phyloP scores from a whole-genome alignment of 441 rosid genomes.

The Populus trichocarpa region DNA sequence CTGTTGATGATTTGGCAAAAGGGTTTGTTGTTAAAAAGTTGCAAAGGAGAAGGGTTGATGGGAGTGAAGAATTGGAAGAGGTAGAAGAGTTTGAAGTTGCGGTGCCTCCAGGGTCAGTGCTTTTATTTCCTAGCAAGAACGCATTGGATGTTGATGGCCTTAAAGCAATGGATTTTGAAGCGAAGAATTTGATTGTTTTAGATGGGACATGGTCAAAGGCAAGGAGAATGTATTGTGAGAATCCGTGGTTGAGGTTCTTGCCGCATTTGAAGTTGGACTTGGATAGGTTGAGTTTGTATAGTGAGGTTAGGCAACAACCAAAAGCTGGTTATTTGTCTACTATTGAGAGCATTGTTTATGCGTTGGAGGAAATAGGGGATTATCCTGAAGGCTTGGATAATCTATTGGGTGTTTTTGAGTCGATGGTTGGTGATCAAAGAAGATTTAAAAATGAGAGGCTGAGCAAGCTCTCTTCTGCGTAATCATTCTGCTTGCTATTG shows the following conservation, averaged over 20 bases:
- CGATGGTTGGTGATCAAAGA: constrained; percentile 85
- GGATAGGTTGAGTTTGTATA: constrained; percentile 54
- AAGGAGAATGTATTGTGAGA: constrained; percentile 68
- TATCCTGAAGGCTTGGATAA: constrained; percentile 45
- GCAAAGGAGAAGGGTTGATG: constrained; percentile 16
- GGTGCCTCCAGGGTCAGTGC: constrained; percentile 63
- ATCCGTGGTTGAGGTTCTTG: constrained; percentile 86
- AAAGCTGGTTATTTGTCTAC: constrained; percentile 73
- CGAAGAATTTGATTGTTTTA: constrained; percentile 67
- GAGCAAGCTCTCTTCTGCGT: constrained; percentile 19
- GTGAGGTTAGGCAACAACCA: constrained; percentile 76
- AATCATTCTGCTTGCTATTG: neutral
- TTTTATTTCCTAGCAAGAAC: constrained; percentile 58
- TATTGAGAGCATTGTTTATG: constrained; percentile 73
- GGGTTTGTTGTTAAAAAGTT: constrained; percentile 64
- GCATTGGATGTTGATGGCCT: constrained; percentile 47
- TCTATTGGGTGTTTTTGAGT: constrained; percentile 69
- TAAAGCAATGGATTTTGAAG: constrained; percentile 35
- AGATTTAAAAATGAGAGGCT: constrained; percentile 60
- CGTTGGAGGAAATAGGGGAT: constrained; percentile 60
- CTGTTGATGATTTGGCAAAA: constrained; percentile 43
- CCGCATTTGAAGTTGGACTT: constrained; percentile 71
- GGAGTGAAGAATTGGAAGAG: constrained; percentile 34
- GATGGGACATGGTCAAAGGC: constrained; percentile 93
- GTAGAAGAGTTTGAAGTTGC: constrained; percentile 48